These are phyloP conservation scores for Juncus inflexus DNA, from an alignment of 176 grass and related monocot species.

Conservation along the genomic window DNA sequence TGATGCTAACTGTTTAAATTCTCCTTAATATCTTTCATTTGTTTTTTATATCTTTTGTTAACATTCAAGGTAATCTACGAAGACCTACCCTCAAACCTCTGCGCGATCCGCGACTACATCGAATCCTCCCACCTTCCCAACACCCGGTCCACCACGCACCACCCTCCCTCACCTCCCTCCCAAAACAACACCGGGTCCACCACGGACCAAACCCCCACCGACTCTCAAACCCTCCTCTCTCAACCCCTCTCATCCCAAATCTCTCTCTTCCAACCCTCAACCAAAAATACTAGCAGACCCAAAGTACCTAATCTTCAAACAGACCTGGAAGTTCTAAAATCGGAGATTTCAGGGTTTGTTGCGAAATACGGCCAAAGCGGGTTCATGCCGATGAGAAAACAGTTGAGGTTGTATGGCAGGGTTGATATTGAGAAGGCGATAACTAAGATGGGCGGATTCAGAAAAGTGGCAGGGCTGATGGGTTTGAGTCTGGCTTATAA, in stretches of 20 bases:
- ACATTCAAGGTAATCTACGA: slow-evolving; percentile 85
- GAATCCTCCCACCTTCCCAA: slow-evolving; percentile 47
- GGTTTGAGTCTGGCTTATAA: slow-evolving; percentile 85
- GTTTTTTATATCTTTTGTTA: slow-evolving; percentile 16
- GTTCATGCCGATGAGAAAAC: slow-evolving; percentile 97
- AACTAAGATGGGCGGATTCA: slow-evolving; percentile 90
- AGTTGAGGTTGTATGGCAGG: slow-evolving; percentile 70
- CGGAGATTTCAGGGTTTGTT: slow-evolving; percentile 68
- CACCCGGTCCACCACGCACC: slow-evolving; percentile 19
- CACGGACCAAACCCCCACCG: slow-evolving; percentile 8
- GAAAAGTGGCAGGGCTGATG: slow-evolving; percentile 74
- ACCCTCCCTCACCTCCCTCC: background rate
- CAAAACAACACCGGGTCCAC: no score
- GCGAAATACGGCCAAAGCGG: slow-evolving; percentile 62
- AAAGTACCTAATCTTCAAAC: slow-evolving; percentile 82
- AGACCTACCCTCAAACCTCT: slow-evolving; percentile 95
- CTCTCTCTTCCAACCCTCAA: slow-evolving; percentile 32
- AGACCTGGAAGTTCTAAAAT: slow-evolving; percentile 70
- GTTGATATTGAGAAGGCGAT: slow-evolving; percentile 99
- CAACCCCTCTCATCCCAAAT: slow-evolving; percentile 33
- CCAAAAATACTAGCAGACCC: slow-evolving; percentile 41
- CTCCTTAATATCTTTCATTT: no score
- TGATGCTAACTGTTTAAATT: no score
- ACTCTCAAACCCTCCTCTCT: slow-evolving; percentile 22
- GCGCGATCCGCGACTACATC: slow-evolving; percentile 88